A percentile compares a stretch with the other conserved stretches of the same genome.
phyloP scores from a whole-genome alignment of 2,329 filamentous ascomycete genomes.

The Microdochium nivale region DNA sequence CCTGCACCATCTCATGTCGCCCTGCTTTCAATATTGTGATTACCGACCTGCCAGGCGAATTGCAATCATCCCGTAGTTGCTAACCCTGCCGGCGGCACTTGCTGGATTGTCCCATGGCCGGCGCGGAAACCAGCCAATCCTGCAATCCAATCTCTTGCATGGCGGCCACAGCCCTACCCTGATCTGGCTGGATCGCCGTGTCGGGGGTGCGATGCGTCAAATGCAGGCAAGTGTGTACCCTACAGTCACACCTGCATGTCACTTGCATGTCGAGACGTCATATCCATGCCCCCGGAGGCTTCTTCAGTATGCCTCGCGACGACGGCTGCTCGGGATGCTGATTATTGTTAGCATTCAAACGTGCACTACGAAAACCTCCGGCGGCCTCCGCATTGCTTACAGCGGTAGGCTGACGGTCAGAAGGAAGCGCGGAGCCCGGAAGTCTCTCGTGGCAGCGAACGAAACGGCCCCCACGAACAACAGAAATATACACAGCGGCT shows the following conservation, averaged over 20 bases:
- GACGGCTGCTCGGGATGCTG: too few species aligned
- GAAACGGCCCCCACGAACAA: not conserved
- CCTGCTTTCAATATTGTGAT: too few species aligned
- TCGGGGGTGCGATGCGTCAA: not conserved
- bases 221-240: too few species aligned
- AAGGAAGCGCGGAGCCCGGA: not conserved
- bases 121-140: not conserved
- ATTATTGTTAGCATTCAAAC: not conserved
- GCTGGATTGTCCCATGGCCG: not conserved
- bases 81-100: not conserved
- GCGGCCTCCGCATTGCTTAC: not conserved
- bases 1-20: too few species aligned
- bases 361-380: not conserved
- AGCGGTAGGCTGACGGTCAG: not conserved
- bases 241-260: not conserved
- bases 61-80: not conserved
- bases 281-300: not conserved
- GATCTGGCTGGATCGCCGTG: not conserved
- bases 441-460: not conserved
- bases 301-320: not conserved
- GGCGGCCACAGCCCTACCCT: not conserved
- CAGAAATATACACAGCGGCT: not conserved
- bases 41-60: not conserved
- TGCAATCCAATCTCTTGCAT: not conserved
- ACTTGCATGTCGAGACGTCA: not conserved